phyloP scores from a whole-genome alignment of 345 rosid genomes.

The Moricandia moricandioides region DNA sequence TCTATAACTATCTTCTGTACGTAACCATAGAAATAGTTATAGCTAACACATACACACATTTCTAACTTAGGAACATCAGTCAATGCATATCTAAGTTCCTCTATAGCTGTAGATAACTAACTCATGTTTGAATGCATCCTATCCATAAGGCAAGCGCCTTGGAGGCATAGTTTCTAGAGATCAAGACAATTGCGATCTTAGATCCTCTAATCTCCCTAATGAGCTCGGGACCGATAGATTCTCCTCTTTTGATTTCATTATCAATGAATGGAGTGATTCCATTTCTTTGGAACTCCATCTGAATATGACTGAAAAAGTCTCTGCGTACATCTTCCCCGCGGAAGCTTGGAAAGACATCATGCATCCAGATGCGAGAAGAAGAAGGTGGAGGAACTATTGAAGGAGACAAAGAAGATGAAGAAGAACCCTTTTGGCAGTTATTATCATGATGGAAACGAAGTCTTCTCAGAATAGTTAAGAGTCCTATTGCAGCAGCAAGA shows the following conservation, averaged over 20 bases:
- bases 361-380: background rate
- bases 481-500: background rate
- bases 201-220: background rate
- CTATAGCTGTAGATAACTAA: no score
- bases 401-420: background rate
- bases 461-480: background rate
- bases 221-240: background rate
- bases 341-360: slow-evolving; percentile 4
- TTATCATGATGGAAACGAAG: background rate
- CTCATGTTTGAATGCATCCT: no score
- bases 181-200: background rate
- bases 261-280: background rate
- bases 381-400: background rate
- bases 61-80: no score
- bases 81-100: no score
- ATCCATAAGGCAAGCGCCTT: no score
- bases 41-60: no score
- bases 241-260: slow-evolving; percentile 1
- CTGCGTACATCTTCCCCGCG: background rate
- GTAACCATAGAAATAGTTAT: no score
- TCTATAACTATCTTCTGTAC: no score
- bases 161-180: slow-evolving; percentile 13
- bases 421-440: background rate
- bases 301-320: slow-evolving; percentile 16
- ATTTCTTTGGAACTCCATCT: slow-evolving; percentile 7